Percentiles rank a stretch among this genome's conserved stretches.
Conservation (phyloP, 176 grass and related monocot genomes). For the Bolboschoenus planiculmis region DNA sequence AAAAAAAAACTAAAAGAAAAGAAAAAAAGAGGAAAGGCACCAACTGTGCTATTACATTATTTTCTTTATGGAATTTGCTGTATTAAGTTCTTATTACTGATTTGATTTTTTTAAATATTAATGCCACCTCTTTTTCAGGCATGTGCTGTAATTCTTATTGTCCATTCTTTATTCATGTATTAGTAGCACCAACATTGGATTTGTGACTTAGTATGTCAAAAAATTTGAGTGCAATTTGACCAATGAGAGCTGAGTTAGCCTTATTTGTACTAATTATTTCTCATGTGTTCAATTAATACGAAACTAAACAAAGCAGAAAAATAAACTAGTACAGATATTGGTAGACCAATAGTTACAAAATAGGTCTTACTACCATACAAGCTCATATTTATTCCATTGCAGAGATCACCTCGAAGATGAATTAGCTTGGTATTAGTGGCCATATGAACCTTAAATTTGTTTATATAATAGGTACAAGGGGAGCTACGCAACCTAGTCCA, state of each 20-base stretch:
- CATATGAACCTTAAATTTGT: slow-evolving; percentile 4
- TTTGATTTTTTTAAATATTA: background rate
- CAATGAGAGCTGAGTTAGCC: background rate
- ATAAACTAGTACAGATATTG: background rate
- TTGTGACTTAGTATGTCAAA: background rate
- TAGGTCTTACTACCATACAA: background rate
- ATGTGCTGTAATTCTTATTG: background rate
- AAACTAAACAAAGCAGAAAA: background rate
- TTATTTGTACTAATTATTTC: background rate
- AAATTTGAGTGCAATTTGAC: background rate
- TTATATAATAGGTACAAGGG: slow-evolving; percentile 35
- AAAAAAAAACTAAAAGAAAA: background rate
- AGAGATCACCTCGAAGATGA: background rate
- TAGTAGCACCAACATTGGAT: background rate
- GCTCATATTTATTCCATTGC: background rate
- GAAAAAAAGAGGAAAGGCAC: background rate
- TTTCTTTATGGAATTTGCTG: background rate
- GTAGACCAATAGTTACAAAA: background rate
- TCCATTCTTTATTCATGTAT: background rate
- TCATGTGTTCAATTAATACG: background rate
- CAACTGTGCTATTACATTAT: background rate
- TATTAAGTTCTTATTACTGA: background rate
- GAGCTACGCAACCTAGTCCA: slow-evolving; percentile 62
- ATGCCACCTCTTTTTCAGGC: background rate
- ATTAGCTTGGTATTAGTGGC: background rate